phyloP scores from a whole-genome alignment of 2,329 filamentous ascomycete genomes.

The Aspergillus tubingensis region DNA sequence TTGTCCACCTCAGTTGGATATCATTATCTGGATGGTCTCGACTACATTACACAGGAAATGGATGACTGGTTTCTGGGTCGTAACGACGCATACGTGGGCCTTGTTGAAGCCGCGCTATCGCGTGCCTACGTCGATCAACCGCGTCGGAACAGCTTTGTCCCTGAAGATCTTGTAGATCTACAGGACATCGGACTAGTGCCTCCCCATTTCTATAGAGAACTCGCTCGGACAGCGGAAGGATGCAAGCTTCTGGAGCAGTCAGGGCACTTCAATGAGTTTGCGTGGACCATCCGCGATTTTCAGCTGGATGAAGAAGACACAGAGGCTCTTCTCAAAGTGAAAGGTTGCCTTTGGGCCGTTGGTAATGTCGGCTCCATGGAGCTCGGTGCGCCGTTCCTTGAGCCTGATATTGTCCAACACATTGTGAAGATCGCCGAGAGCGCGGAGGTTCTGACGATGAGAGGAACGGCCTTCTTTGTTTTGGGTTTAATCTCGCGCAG shows the following conservation, averaged over 20 bases:
- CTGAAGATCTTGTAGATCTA: constrained; percentile 63
- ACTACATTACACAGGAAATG: constrained; percentile 99
- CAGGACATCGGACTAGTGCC: constrained; percentile 66
- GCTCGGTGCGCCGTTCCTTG: constrained; percentile 88
- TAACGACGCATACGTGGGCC: constrained; percentile 91
- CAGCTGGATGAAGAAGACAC: constrained; percentile 80
- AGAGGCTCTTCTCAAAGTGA: constrained; percentile 88
- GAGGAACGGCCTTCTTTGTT: constrained; percentile 96
- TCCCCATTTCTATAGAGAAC: constrained; percentile 96
- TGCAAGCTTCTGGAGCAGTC: constrained; percentile 88
- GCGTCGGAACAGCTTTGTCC: constrained; percentile 50
- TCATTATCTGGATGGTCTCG: constrained; percentile 92
- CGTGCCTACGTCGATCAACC: constrained; percentile 68
- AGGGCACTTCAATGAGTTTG: constrained; percentile 94
- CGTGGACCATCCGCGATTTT: constrained; percentile 81
- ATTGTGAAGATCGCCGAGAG: constrained; percentile 86
- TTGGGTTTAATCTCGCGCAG: constrained; percentile 90
- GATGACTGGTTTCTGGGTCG: constrained; percentile 98
- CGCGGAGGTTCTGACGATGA: constrained; percentile 86
- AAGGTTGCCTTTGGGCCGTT: constrained; percentile 95
- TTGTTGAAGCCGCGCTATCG: constrained; percentile 94
- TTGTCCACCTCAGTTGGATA: constrained; percentile 95
- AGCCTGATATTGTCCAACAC: constrained; percentile 80
- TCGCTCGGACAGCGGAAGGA: constrained; percentile 89
- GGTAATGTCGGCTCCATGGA: constrained; percentile 99